Evolutionary conservation across 2,329 filamentous ascomycete species (phyloP).

Genomic region (Canariomyces notabilis): DNA sequence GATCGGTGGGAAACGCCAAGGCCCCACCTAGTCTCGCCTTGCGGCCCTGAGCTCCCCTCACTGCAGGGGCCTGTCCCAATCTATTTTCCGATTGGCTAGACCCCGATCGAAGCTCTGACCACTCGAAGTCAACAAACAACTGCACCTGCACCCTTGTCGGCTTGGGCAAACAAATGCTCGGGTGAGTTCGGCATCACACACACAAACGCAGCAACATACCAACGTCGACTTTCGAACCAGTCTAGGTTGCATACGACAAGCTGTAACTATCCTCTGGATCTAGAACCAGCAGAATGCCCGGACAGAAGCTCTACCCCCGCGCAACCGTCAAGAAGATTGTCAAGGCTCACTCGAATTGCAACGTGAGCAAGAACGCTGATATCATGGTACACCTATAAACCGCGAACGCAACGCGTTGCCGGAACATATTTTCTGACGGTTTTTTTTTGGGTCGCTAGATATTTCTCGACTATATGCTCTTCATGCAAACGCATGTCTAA

Average conservation of each 20-base stretch:
- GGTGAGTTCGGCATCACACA: too few relatives aligned
- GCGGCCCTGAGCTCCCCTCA: too few relatives aligned
- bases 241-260: neutral
- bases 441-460: slow-evolving; percentile 55
- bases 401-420: slow-evolving; percentile 1
- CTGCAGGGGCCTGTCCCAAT: too few relatives aligned
- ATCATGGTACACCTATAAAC: slow-evolving; percentile 61
- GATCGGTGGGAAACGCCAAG: too few relatives aligned
- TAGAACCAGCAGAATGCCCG: slow-evolving; percentile 40
- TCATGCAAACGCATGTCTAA: slow-evolving; percentile 58
- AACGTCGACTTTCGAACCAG: neutral
- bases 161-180: too few relatives aligned
- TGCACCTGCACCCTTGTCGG: too few relatives aligned
- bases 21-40: too few relatives aligned
- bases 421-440: slow-evolving; percentile 13
- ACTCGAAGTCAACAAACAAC: too few relatives aligned
- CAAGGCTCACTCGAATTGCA: slow-evolving; percentile 79
- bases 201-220: too few relatives aligned
- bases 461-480: slow-evolving; percentile 78
- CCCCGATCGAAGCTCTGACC: too few relatives aligned
- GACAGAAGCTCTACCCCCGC: slow-evolving; percentile 76
- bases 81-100: too few relatives aligned
- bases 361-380: slow-evolving; percentile 79
- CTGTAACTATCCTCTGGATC: neutral
- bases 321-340: slow-evolving; percentile 82